phyloP scores from a whole-genome alignment of 177 flowering plant genomes.

The Telopea speciosissima region DNA sequence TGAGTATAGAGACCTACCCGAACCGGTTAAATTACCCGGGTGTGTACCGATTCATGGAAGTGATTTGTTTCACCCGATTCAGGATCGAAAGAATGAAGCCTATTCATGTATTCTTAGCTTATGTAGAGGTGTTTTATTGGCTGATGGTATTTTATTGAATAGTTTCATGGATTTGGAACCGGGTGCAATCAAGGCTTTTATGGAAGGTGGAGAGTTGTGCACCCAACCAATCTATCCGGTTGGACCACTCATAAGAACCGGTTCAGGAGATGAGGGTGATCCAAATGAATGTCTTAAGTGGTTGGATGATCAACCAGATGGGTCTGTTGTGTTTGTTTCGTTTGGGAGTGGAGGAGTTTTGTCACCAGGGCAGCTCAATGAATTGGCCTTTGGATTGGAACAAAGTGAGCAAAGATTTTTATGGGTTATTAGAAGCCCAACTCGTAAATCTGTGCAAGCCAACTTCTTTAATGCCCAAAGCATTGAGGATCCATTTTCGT shows the following conservation, averaged over 20 bases:
- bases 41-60: slow-evolving; percentile 29
- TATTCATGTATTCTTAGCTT: slow-evolving; percentile 21
- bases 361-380: too few relatives aligned
- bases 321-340: too few relatives aligned
- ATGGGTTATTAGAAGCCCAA: too few relatives aligned
- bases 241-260: slow-evolving; percentile 33
- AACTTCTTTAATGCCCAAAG: too few relatives aligned
- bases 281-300: background rate
- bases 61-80: slow-evolving; percentile 26
- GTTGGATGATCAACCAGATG: too few relatives aligned
- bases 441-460: too few relatives aligned
- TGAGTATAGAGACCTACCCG: slow-evolving; percentile 29
- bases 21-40: slow-evolving; percentile 31
- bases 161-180: slow-evolving; percentile 28
- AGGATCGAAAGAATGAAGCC: slow-evolving; percentile 25
- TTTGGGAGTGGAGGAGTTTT: too few relatives aligned
- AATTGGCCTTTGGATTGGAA: too few relatives aligned
- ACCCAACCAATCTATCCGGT: slow-evolving; percentile 29
- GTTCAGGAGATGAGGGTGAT: background rate
- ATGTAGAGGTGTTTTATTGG: slow-evolving; percentile 8
- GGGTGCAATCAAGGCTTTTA: slow-evolving; percentile 21
- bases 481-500: too few relatives aligned
- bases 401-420: too few relatives aligned
- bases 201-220: background rate
- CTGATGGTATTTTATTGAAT: slow-evolving; percentile 33